phyloP scores from a whole-genome alignment of 2,329 filamentous ascomycete species.

The Diaporthe sp. region DNA sequence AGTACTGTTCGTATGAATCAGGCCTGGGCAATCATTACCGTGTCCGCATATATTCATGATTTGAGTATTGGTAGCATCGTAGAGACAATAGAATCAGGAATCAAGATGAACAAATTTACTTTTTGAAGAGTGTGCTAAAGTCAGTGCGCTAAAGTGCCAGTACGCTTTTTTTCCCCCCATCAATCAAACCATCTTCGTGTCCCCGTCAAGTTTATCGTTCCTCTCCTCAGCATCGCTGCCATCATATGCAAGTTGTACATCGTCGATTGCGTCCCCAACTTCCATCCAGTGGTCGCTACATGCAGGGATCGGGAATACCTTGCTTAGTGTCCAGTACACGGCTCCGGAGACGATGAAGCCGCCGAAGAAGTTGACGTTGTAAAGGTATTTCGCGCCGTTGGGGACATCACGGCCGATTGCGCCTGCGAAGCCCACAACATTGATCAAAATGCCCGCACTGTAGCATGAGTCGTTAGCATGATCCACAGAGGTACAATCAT shows the following conservation, averaged over 20 bases:
- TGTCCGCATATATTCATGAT: background rate
- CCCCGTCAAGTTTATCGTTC: constrained; percentile 14
- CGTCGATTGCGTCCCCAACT: constrained; percentile 74
- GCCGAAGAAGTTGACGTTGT: constrained; percentile 91
- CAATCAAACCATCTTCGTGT: constrained; percentile 38
- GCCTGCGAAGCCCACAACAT: constrained; percentile 91
- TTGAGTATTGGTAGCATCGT: background rate
- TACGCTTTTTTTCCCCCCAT: background rate
- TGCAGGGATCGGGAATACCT: constrained; percentile 79
- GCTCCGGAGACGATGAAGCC: constrained; percentile 80
- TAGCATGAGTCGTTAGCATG: background rate
- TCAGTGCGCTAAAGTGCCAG: background rate
- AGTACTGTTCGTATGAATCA: background rate
- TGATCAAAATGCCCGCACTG: constrained; percentile 82
- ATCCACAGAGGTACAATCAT: background rate
- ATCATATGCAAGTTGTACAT: constrained; percentile 64
- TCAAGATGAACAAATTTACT: background rate
- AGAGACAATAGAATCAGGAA: no score
- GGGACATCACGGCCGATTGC: constrained; percentile 82
- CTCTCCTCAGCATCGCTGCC: constrained; percentile 40
- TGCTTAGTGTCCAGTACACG: constrained; percentile 80
- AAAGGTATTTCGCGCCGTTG: constrained; percentile 85
- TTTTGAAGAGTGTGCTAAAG: background rate
- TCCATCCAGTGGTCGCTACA: constrained; percentile 84
- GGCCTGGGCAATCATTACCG: background rate